Base-by-base conservation (phyloP, 768 basidiomycete species). In the Mycena vitilis region DNA sequence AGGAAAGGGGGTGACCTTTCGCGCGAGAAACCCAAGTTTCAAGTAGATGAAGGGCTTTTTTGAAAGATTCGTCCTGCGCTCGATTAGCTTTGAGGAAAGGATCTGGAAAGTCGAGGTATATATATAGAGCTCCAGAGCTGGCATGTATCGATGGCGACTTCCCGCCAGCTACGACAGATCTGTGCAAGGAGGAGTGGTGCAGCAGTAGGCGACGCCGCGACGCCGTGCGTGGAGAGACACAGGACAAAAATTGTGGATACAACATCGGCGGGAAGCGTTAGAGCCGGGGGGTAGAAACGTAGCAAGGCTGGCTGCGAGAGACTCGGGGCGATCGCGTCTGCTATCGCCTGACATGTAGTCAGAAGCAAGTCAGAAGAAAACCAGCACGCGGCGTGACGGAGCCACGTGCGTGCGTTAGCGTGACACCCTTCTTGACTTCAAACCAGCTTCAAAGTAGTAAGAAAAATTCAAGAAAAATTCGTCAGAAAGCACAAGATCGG, bases 91-190 rank as follows among this genome's bases (percentile, higher is more conserved):
- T 37, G 5, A 15, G 30, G 30, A 18, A 15, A n/a, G 20, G 36
- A 18, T 22, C 38, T 23, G 38, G 38, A 22, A 56, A 56, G 20
- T 56, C 22, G 5, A 56, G 40, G 55, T 56, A 40, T 30, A 56
- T n/a, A n/a, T n/a, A 56, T 56, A 9, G 55, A 56, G 15, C 37
- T 42, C 55, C 55, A 56, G n/a, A 56, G 37, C 55, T 56, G 36
- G 55, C 36, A 40, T 37, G 55, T 56, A n/a, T 16, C 4, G 12
- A 56, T 18, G 55, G 55, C 55, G 36, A 56, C 16, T 5, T 56
- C 25, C 22, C 55, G 36, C 55, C 55, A 56, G 40, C 22, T 9
- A 20, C 55, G 55, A 22, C 55, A 56, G 25, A 56, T 56, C 22
- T 56, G 55, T 23, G 37, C 37, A 10, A 56, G 40, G 11, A 56